Conservation (phyloP, 2,329 filamentous ascomycete species). For the Claviceps sp. region DNA sequence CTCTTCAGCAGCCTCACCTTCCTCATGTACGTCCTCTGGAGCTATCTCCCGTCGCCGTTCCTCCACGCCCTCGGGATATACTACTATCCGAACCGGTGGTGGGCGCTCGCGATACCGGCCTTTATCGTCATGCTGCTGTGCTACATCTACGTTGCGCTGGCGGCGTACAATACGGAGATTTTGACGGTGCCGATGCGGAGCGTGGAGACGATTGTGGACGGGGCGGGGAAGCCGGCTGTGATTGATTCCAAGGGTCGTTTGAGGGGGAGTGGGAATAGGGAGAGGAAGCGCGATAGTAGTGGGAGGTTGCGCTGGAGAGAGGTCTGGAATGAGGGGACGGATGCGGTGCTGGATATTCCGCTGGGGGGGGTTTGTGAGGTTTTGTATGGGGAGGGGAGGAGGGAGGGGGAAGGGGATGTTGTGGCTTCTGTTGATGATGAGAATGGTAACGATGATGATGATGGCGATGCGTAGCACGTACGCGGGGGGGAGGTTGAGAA, state of each 20-base stretch:
- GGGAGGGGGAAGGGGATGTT: constrained; percentile 10
- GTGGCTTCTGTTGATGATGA: constrained; percentile 1
- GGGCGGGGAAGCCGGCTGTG: constrained; percentile 72
- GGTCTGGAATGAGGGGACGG: constrained; percentile 85
- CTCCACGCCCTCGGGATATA: constrained; percentile 86
- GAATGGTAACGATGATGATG: neutral
- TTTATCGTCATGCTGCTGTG: constrained; percentile 80
- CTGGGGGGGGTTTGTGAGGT: constrained; percentile 92
- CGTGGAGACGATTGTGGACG: constrained; percentile 85
- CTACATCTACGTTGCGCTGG: constrained; percentile 90
- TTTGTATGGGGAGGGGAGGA: constrained; percentile 56
- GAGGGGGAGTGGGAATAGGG: constrained; percentile 22
- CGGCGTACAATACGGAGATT: constrained; percentile 79
- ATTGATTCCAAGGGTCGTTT: constrained; percentile 57
- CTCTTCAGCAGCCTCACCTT: constrained; percentile 77
- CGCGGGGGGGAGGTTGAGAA: too few relatives aligned
- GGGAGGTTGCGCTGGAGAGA: constrained; percentile 55
- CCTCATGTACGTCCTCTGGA: constrained; percentile 62
- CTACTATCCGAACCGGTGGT: constrained; percentile 97
- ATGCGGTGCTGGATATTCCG: constrained; percentile 94
- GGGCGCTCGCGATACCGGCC: constrained; percentile 82
- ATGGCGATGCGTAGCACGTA: neutral
- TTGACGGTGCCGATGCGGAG: constrained; percentile 68
- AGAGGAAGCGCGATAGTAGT: constrained; percentile 22
- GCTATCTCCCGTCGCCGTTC: constrained; percentile 82